Percentiles rank a stretch among this genome's conserved stretches.
Evolutionary conservation across 2,329 filamentous ascomycete species (phyloP).

Genomic region (Chrysosporium queenslandicum): DNA sequence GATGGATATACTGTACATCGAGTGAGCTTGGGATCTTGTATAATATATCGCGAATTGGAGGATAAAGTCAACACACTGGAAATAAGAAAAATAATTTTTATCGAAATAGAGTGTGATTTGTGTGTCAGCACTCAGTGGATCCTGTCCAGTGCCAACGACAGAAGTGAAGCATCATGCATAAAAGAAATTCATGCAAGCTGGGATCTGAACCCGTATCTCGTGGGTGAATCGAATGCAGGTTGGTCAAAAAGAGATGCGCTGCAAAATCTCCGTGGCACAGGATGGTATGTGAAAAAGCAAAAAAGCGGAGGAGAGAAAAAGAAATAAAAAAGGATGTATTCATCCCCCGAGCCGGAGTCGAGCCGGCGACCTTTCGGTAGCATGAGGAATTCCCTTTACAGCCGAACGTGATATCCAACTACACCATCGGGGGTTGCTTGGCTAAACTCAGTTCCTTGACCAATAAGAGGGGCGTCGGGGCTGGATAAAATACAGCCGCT

Average conservation of each 20-base stretch:
- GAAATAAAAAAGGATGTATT: background rate
- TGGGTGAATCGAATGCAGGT: too few species aligned
- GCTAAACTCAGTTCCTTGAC: background rate
- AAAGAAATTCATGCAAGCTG: background rate
- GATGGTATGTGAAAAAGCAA: background rate
- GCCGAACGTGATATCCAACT: conserved; percentile 15
- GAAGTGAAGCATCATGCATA: background rate
- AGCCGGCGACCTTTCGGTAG: conserved; percentile 14
- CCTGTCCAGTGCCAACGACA: too few species aligned
- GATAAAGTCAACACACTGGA: background rate
- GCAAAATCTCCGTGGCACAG: background rate
- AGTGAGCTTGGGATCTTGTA: background rate
- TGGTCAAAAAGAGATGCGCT: too few species aligned
- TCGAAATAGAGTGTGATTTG: background rate
- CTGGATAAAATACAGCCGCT: too few species aligned
- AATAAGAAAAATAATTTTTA: background rate
- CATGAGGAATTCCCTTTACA: conserved; percentile 11
- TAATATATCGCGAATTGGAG: background rate
- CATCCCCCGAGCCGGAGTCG: conserved; percentile 12
- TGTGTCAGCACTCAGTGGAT: background rate
- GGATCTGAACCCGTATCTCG: background rate
- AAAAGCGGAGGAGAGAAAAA: background rate
- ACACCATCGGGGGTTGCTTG: conserved; percentile 12
- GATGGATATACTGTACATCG: conserved; percentile 11
- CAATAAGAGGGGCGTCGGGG: background rate